Base-by-base conservation (phyloP, 345 rosid genomes). In the Passiflora organensis region DNA sequence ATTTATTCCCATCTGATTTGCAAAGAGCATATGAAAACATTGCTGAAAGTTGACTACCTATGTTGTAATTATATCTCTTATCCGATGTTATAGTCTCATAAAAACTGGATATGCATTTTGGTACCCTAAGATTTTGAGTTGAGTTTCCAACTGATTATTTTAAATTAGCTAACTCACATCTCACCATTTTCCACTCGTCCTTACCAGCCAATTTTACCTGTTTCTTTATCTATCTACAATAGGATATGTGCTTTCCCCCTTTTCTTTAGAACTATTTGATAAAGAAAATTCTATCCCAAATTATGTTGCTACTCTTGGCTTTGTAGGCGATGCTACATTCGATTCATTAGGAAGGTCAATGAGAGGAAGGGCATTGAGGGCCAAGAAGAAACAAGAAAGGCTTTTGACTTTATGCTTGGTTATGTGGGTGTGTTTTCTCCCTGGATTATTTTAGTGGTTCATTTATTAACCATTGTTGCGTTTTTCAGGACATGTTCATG, bases 351-450 rank as follows among this genome's bases (percentile, higher is more conserved):
- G 75, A 91, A 84, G 75, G 88, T 80, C 64, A 86, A 91, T 37
- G 98, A 91, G 66, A 88, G 80, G 82, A 91, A 84, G 64, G 95
- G 95, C 41, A 60, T 56, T 10, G 95, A 88, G 73, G 95, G 98
- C 47, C 87, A 88, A 52, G 96, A 88, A 65, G 98, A 91, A 79
- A 91, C 89, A 49, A 81, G 77, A 60, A 88, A 83, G 75, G 95
- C 98, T 57, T 88, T 84, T 70, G 91, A 86, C 63, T 91, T 88
- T 75, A 85, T 79, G 87, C 95, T 91, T 45, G 77, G 80, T 59
- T 85, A 79, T 78, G 81, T 91, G 15, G 98, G 98, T 91, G 58
- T 63, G 69, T 67, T 51, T 67, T 53, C 60, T 71, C 60, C 53
- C 52, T 61, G 25, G 13, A 41, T 17, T 44, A 28, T 34, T 46